A percentile compares a stretch with the other conserved stretches of the same genome.
Evolutionary conservation across 2,329 filamentous ascomycete species (phyloP).

Genomic region (Talaromyces sp.): DNA sequence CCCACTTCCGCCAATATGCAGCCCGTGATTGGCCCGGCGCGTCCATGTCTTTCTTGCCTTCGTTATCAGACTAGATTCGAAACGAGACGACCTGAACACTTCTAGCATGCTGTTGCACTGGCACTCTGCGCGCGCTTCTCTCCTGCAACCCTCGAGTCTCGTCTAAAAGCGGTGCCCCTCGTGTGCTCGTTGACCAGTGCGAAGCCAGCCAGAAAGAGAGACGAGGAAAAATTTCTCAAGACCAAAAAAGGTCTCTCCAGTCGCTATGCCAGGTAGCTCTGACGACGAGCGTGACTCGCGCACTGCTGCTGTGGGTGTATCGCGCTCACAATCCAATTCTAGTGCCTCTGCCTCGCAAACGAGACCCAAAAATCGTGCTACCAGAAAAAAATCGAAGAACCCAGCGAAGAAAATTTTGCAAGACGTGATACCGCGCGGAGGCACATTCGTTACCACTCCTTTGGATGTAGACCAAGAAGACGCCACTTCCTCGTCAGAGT

Average conservation of each 20-base stretch:
- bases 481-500: slow-evolving; percentile 27
- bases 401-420: slow-evolving; percentile 21
- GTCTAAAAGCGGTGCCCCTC: too few relatives aligned
- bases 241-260: neutral
- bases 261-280: slow-evolving; percentile 12
- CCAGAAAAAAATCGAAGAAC: slow-evolving; percentile 23
- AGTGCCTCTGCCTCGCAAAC: slow-evolving; percentile 21
- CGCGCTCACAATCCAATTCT: slow-evolving; percentile 25
- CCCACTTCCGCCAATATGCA: neutral
- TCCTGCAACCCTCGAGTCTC: neutral
- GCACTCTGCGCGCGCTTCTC: neutral
- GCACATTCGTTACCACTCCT: slow-evolving; percentile 28
- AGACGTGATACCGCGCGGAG: slow-evolving; percentile 36
- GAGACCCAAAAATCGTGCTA: slow-evolving; percentile 20
- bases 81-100: neutral
- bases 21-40: neutral
- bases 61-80: neutral
- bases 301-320: slow-evolving; percentile 40
- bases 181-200: too few relatives aligned
- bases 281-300: slow-evolving; percentile 42
- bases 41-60: neutral
- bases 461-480: slow-evolving; percentile 28
- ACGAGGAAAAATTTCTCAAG: neutral
- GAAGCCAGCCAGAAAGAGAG: too few relatives aligned
- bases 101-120: neutral